Conservation (phyloP, 164 flowering plant species). For the Platanus orientalis region DNA sequence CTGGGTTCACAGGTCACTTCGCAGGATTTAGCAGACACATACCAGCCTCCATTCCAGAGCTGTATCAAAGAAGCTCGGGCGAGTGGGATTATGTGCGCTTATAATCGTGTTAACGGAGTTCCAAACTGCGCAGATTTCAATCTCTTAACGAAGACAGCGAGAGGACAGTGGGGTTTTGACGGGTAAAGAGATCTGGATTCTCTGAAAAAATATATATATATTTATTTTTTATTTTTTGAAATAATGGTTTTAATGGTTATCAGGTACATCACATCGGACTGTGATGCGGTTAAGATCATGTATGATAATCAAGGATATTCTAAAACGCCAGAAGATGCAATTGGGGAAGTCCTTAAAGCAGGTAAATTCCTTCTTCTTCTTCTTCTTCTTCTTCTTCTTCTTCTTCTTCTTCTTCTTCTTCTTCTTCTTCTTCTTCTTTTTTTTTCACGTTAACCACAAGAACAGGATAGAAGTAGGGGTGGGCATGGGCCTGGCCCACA, state of each 20-base stretch:
- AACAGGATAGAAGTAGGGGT: too few species aligned
- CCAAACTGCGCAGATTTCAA: conserved; percentile 77
- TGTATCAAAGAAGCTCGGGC: conserved; percentile 68
- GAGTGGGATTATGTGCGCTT: conserved; percentile 91
- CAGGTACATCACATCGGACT: conserved; percentile 93
- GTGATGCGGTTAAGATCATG: conserved; percentile 76
- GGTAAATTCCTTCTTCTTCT: conserved; percentile 33
- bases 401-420: too few species aligned
- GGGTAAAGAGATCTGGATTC: conserved; percentile 40
- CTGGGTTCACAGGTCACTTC: conserved; percentile 49
- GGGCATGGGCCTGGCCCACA: too few species aligned
- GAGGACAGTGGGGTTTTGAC: conserved; percentile 61
- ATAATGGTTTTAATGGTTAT: too few species aligned
- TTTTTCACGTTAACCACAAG: too few species aligned
- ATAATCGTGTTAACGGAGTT: conserved; percentile 80
- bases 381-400: too few species aligned
- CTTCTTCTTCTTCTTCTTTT: too few species aligned
- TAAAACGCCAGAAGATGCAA: conserved; percentile 83
- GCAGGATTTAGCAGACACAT: conserved; percentile 87
- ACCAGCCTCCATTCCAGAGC: conserved; percentile 79
- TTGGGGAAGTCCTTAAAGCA: conserved; percentile 71
- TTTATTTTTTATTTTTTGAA: too few species aligned
- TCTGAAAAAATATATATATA: not conserved
- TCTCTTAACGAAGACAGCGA: conserved; percentile 60
- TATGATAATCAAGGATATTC: conserved; percentile 55